phyloP scores from a whole-genome alignment of 1,284 basidiomycete genomes.

The Chalciporus sp. region DNA sequence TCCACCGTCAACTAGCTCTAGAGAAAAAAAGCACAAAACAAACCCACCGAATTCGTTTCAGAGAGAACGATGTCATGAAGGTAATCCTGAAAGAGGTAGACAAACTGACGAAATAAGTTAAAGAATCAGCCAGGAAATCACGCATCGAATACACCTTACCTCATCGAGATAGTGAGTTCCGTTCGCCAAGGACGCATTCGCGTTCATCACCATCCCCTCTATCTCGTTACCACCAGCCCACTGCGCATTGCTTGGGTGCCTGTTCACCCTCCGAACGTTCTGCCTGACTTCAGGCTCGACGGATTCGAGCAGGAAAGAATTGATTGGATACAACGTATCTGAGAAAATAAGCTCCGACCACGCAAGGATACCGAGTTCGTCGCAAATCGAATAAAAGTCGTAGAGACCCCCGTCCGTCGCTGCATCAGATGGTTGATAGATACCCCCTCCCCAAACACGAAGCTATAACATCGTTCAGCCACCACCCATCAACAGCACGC shows the following conservation, averaged over 20 bases:
- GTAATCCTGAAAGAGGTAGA: slow-evolving; percentile 55
- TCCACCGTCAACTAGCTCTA: not conserved
- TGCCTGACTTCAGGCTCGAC: slow-evolving; percentile 60
- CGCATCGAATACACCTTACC: slow-evolving; percentile 34
- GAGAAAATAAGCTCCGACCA: slow-evolving; percentile 72
- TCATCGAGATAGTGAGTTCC: slow-evolving; percentile 51
- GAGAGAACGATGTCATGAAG: slow-evolving; percentile 51
- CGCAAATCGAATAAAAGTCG: slow-evolving; percentile 60
- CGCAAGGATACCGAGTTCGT: slow-evolving; percentile 63
- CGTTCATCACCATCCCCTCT: slow-evolving; percentile 51
- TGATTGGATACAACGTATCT: slow-evolving; percentile 58
- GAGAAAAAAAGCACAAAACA: not conserved
- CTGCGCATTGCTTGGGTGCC: slow-evolving; percentile 59
- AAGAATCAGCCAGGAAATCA: not conserved
- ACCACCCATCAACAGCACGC: too few species aligned
- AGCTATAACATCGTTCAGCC: slow-evolving; percentile 42
- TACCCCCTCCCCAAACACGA: slow-evolving; percentile 61
- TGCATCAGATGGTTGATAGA: slow-evolving; percentile 49
- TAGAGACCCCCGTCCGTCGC: slow-evolving; percentile 48
- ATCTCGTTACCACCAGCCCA: slow-evolving; percentile 69
- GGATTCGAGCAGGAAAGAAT: slow-evolving; percentile 53
- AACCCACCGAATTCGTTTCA: slow-evolving; percentile 52
- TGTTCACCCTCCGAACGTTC: slow-evolving; percentile 57
- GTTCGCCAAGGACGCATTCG: slow-evolving; percentile 42
- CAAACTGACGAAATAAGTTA: slow-evolving; percentile 39